Evolutionary conservation across 2,329 filamentous ascomycete genomes (phyloP).

Genomic region (Paraphaeosphaeria sporulosa): DNA sequence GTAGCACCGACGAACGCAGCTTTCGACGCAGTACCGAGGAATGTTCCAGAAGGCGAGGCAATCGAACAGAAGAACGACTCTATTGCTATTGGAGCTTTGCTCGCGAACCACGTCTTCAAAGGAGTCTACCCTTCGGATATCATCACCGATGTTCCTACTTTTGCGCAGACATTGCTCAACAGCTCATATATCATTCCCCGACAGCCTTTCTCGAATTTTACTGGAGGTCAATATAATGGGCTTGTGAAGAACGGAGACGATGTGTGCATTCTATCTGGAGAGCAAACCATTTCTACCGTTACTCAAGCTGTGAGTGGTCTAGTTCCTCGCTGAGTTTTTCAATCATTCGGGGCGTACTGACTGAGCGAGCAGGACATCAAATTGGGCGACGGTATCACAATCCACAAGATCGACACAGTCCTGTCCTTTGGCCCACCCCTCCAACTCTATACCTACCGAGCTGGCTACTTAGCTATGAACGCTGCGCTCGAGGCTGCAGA

Average conservation of each 20-base stretch:
- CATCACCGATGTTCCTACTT: slow-evolving; percentile 49
- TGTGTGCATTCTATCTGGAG: slow-evolving; percentile 60
- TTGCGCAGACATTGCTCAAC: slow-evolving; percentile 59
- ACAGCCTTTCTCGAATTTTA: slow-evolving; percentile 63
- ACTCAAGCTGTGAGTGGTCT: slow-evolving; percentile 52
- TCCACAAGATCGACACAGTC: slow-evolving; percentile 37
- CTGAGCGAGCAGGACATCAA: slow-evolving; percentile 29
- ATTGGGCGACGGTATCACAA: slow-evolving; percentile 35
- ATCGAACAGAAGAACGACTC: slow-evolving; percentile 44
- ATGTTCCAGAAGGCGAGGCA: slow-evolving; percentile 34
- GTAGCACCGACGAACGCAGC: slow-evolving; percentile 65
- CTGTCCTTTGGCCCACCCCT: slow-evolving; percentile 36
- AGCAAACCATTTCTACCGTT: slow-evolving; percentile 58
- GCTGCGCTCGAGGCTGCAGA: slow-evolving; percentile 28
- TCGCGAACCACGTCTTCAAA: slow-evolving; percentile 65
- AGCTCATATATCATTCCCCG: slow-evolving; percentile 46
- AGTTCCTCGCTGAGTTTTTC: background rate
- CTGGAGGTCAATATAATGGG: slow-evolving; percentile 64
- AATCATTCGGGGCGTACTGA: background rate
- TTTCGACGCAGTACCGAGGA: slow-evolving; percentile 38
- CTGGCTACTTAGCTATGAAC: slow-evolving; percentile 36
- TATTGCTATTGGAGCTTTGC: slow-evolving; percentile 52
- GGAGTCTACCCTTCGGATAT: slow-evolving; percentile 54
- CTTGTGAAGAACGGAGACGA: slow-evolving; percentile 50
- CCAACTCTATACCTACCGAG: slow-evolving; percentile 36